Percentiles rank a stretch among this genome's conserved stretches.
These are phyloP conservation scores for Metschnikowia borealis DNA, from an alignment of 805 yeast genomes.

Conservation along the genomic window DNA sequence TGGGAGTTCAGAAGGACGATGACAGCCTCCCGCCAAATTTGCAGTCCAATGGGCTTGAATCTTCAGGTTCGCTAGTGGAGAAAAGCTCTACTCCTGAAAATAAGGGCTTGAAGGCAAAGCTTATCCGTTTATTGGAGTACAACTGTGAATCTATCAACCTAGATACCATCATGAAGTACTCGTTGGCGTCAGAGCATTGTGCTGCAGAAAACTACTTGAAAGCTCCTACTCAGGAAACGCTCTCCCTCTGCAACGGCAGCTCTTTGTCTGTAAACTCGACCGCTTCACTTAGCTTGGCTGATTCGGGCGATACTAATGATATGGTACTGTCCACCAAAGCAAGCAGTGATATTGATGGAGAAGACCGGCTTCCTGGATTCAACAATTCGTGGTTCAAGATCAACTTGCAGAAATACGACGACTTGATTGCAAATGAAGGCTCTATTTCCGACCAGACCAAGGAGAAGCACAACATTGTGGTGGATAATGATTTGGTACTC, in stretches of 20 bases:
- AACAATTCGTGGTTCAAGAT: slow-evolving; percentile 35
- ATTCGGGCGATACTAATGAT: neutral
- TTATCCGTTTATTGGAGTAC: slow-evolving; percentile 43
- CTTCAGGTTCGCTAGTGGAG: neutral
- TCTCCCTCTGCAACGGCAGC: neutral
- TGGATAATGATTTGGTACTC: slow-evolving; percentile 18
- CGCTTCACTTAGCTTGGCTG: neutral
- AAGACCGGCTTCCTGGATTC: slow-evolving; percentile 30
- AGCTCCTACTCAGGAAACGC: neutral
- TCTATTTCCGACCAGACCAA: neutral
- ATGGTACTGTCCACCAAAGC: neutral
- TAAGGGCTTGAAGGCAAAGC: slow-evolving; percentile 31
- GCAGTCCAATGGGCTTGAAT: slow-evolving; percentile 1
- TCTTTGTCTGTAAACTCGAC: slow-evolving; percentile 5
- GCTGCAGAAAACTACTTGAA: slow-evolving; percentile 36
- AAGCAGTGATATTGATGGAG: slow-evolving; percentile 15
- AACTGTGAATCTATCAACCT: slow-evolving; percentile 45
- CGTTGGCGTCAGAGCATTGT: slow-evolving; percentile 64
- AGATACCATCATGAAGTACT: slow-evolving; percentile 56
- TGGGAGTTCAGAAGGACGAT: slow-evolving; percentile 35
- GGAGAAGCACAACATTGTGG: slow-evolving; percentile 22
- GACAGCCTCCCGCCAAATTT: slow-evolving; percentile 18
- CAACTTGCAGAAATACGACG: slow-evolving; percentile 33
- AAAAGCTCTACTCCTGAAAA: neutral
- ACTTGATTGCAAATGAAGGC: slow-evolving; percentile 13